A percentile compares a stretch with the other conserved stretches of the same genome.
These are phyloP conservation scores for Nymphaea colorata DNA, from an alignment of 164 flowering plant species.

Conservation along the genomic window DNA sequence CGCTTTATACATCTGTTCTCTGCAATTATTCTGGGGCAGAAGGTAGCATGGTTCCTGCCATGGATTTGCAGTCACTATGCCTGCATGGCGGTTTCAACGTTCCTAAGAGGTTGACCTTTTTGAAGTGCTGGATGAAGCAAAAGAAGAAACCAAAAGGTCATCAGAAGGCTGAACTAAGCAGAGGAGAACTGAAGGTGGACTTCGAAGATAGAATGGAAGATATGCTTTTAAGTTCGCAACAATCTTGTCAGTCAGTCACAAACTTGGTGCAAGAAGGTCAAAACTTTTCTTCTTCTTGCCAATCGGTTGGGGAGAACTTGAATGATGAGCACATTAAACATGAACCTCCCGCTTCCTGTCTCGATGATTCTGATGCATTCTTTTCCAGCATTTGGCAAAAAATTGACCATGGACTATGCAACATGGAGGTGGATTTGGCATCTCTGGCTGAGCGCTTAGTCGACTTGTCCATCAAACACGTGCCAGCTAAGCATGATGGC, in stretches of 20 bases:
- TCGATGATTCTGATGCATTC: conserved; percentile 45
- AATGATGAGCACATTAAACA: conserved; percentile 18
- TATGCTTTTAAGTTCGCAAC: conserved; percentile 1
- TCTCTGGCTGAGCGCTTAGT: conserved; percentile 72
- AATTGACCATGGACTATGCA: conserved; percentile 52
- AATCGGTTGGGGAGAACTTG: conserved; percentile 26
- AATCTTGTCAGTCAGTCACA: conserved; percentile 2
- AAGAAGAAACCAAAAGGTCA: conserved; percentile 16
- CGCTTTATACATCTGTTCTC: conserved; percentile 44
- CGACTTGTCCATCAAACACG: conserved; percentile 38
- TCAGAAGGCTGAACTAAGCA: conserved; percentile 3
- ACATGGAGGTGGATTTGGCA: conserved; percentile 55
- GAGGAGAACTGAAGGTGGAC: conserved; percentile 9
- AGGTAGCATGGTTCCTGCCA: conserved; percentile 1
- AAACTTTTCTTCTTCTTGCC: conserved; percentile 23
- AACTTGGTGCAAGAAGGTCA: conserved; percentile 26
- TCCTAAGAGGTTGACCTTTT: conserved; percentile 67
- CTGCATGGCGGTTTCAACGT: conserved; percentile 21
- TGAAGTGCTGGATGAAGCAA: conserved; percentile 93
- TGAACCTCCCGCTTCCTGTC: conserved; percentile 15
- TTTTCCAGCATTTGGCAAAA: conserved; percentile 21
- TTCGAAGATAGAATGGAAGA: conserved; percentile 18
- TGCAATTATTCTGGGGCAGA: conserved; percentile 7
- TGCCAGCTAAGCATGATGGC: conserved; percentile 24
- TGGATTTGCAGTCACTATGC: conserved; percentile 51